These are phyloP conservation scores for Luffa acutangula DNA, from an alignment of 306 rosid species.

Conservation along the genomic window DNA sequence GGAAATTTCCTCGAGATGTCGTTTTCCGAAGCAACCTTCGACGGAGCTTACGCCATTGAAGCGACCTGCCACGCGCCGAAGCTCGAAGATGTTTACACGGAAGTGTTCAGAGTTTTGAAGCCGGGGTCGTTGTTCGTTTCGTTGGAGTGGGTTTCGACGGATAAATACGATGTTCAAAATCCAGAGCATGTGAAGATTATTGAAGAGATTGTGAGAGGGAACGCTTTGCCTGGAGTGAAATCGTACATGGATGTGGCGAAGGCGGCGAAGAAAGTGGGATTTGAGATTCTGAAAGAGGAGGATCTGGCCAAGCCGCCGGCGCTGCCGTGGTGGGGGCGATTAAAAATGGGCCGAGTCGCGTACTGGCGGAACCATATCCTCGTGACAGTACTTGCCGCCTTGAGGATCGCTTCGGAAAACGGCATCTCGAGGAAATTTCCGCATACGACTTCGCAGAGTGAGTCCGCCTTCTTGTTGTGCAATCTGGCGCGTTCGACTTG, in stretches of 20 bases:
- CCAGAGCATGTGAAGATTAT: conserved; percentile 61
- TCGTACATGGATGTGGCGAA: conserved; percentile 47
- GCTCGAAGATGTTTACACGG: conserved; percentile 77
- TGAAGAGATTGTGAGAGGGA: conserved; percentile 90
- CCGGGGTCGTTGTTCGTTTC: conserved; percentile 80
- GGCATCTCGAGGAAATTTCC: too few relatives aligned
- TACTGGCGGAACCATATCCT: conserved; percentile 94
- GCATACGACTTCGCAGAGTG: too few relatives aligned
- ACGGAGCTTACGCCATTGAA: conserved; percentile 93
- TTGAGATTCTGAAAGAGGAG: conserved; percentile 64
- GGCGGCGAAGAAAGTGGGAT: conserved; percentile 72
- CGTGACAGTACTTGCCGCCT: conserved; percentile 43
- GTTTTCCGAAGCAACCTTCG: conserved; percentile 53
- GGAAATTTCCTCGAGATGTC: conserved; percentile 94
- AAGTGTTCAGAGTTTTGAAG: conserved; percentile 69
- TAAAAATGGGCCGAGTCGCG: conserved; percentile 90
- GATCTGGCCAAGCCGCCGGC: conserved; percentile 90
- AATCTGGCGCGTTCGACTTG: too few relatives aligned
- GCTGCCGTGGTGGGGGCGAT: conserved; percentile 81
- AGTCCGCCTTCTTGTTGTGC: too few relatives aligned
- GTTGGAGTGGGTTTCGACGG: conserved; percentile 94
- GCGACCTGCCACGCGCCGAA: conserved; percentile 98
- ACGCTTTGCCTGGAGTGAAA: conserved; percentile 81
- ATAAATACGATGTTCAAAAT: conserved; percentile 34
- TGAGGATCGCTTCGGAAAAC: conserved; percentile 96